phyloP scores from a whole-genome alignment of 2,329 filamentous ascomycete genomes.

The Botryotinia narcissicola region DNA sequence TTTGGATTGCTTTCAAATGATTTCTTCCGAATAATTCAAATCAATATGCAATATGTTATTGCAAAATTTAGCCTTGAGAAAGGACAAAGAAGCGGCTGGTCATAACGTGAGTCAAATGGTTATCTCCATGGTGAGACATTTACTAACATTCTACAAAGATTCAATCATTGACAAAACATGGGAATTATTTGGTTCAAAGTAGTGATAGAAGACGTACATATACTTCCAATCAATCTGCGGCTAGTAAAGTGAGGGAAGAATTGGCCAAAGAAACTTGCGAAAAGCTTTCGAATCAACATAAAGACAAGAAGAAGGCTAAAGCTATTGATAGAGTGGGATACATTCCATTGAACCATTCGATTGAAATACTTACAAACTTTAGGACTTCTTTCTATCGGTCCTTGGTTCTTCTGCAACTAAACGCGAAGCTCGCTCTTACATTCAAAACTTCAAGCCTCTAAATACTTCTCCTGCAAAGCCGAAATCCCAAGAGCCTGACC shows the following conservation, averaged over 20 bases:
- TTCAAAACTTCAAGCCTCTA: conserved; percentile 72
- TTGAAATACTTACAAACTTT: conserved; percentile 20
- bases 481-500: conserved; percentile 1
- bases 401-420: conserved; percentile 87
- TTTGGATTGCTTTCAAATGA: conserved; percentile 12
- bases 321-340: conserved; percentile 47
- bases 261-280: conserved; percentile 35
- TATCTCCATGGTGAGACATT: conserved; percentile 20
- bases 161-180: conserved; percentile 32
- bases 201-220: conserved; percentile 15
- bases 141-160: conserved; percentile 30
- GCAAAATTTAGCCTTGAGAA: conserved; percentile 37
- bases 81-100: conserved; percentile 38
- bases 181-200: conserved; percentile 12
- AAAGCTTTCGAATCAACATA: conserved; percentile 35
- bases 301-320: conserved; percentile 48
- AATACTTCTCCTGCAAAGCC: conserved; percentile 32
- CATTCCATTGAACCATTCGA: not conserved
- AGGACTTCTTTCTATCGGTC: conserved; percentile 85
- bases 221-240: conserved; percentile 21
- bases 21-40: conserved; percentile 21
- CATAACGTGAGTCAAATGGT: conserved; percentile 36
- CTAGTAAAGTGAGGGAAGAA: conserved; percentile 33
- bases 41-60: conserved; percentile 39
- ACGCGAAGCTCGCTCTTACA: conserved; percentile 86